Percentiles rank a stretch among this genome's conserved stretches.
Conservation (phyloP, 176 grass and related monocot species). For the Luzula sylvatica region DNA sequence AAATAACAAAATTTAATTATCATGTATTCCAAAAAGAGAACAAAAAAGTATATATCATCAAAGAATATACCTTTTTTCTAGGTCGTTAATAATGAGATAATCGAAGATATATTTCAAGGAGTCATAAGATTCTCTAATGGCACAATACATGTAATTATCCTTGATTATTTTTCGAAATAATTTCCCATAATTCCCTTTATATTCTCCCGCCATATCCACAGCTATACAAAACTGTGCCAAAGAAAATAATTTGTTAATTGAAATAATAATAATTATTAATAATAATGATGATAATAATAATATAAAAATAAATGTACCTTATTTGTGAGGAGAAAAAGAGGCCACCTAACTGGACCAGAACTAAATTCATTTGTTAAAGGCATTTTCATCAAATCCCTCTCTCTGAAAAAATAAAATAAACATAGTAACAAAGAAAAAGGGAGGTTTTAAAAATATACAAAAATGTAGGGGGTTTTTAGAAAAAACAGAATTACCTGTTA, state of each 20-base stretch:
- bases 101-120: slow-evolving; percentile 51
- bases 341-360: slow-evolving; percentile 57
- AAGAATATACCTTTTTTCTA: slow-evolving; percentile 55
- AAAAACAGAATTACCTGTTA: slow-evolving; percentile 37
- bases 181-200: slow-evolving; percentile 43
- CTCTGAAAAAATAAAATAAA: slow-evolving; percentile 40
- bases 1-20: slow-evolving; percentile 31
- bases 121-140: slow-evolving; percentile 65
- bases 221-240: slow-evolving; percentile 61
- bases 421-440: not conserved
- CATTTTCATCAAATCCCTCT: slow-evolving; percentile 93
- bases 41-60: not conserved
- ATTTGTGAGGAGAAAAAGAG: slow-evolving; percentile 79
- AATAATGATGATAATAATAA: not conserved
- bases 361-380: slow-evolving; percentile 46
- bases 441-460: slow-evolving; percentile 2
- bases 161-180: slow-evolving; percentile 56
- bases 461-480: slow-evolving; percentile 12
- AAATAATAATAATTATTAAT: not conserved
- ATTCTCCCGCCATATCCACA: slow-evolving; percentile 70
- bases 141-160: slow-evolving; percentile 74
- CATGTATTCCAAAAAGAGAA: slow-evolving; percentile 28
- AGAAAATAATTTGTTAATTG: slow-evolving; percentile 22
- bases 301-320: slow-evolving; percentile 40
- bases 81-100: slow-evolving; percentile 55